Evolutionary conservation across 2,329 filamentous ascomycete genomes (phyloP), one percentile per base, ranked within the genome.

Genomic region (Drechmeria coniospora): DNA sequence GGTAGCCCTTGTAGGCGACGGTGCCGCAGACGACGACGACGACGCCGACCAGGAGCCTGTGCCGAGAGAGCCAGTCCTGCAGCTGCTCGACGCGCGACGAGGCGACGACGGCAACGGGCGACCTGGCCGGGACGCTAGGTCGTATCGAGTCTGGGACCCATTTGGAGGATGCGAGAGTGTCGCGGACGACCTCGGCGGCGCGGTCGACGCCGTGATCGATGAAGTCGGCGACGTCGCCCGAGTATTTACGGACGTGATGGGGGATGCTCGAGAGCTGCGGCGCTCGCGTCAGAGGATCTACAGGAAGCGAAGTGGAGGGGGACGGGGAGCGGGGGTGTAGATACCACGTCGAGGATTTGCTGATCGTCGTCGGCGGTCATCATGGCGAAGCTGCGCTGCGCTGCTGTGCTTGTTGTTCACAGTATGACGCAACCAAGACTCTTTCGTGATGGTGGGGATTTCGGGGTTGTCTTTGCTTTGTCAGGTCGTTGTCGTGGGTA

Each of bases 281-380:
- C 15, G 21, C 25, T 26, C 10, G 21, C 21, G 30, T 34, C 19
- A 36, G 32, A 18, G 4, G 9, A 6, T 10, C 6, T 13, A 12
- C 18, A 17, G 8, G 21, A 19, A 13, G 24, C 19, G 12, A 13
- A 20, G 19, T 6, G 15, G 13, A n/a, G 11, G 23, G 21, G 18
- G 14, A 11, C 8, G 18, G 23, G 11, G 8, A 9, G 18, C 9
- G 8, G 6, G 12, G 26, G 17, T 17, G 23, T 26, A 38, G 75
- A 62, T 57, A 86, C 79, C 48, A 79, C 64, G 54, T 83, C 78
- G 38, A 83, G 58, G 47, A 86, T 78, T 43, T 79, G 74, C 56
- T 82, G 74, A n/a, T n/a, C n/a, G 47, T 83, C 79, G 49, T 86
- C 78, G 48, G 70, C 73, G 39, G 79, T 77, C 80, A 87, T 87